Conservation (phyloP, 768 basidiomycete species). For the Xerocomus spinulosus region DNA sequence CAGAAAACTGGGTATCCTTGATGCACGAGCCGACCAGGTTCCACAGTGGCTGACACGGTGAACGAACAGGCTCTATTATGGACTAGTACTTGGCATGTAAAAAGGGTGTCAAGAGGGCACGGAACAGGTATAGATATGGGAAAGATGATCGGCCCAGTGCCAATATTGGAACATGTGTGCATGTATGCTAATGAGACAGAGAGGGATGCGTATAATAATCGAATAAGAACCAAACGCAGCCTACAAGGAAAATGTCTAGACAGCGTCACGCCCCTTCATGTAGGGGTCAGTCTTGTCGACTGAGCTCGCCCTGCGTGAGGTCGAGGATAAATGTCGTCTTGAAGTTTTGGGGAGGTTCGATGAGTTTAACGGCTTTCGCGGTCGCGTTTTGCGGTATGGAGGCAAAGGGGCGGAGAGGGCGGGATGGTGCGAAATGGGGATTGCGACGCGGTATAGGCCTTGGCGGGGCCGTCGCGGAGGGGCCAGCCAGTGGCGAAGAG, state of each 20-base stretch:
- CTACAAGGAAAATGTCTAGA: background rate
- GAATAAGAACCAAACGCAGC: conserved; percentile 14
- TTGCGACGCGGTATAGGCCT: conserved; percentile 38
- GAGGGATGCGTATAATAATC: conserved; percentile 12
- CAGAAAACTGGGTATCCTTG: too few species aligned
- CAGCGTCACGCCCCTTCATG: background rate
- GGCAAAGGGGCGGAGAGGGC: conserved; percentile 74
- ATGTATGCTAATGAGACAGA: conserved; percentile 18
- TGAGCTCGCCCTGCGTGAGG: conserved; percentile 79
- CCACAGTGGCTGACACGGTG: too few species aligned
- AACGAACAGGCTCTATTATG: too few species aligned
- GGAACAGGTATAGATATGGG: conserved; percentile 1
- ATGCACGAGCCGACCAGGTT: too few species aligned
- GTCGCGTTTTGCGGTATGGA: conserved; percentile 39
- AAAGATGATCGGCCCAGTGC: background rate
- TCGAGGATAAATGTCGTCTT: conserved; percentile 68
- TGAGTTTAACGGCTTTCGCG: conserved; percentile 62
- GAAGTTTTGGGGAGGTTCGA: conserved; percentile 72
- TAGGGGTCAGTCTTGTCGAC: conserved; percentile 51
- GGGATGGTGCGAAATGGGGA: conserved; percentile 63
- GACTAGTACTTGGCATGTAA: background rate
- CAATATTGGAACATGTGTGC: conserved; percentile 16
- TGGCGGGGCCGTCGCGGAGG: conserved; percentile 31
- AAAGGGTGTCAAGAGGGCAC: background rate
- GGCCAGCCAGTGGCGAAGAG: conserved; percentile 59